Conservation (phyloP, 106 monocot species). For the Iris macrosiphon region DNA sequence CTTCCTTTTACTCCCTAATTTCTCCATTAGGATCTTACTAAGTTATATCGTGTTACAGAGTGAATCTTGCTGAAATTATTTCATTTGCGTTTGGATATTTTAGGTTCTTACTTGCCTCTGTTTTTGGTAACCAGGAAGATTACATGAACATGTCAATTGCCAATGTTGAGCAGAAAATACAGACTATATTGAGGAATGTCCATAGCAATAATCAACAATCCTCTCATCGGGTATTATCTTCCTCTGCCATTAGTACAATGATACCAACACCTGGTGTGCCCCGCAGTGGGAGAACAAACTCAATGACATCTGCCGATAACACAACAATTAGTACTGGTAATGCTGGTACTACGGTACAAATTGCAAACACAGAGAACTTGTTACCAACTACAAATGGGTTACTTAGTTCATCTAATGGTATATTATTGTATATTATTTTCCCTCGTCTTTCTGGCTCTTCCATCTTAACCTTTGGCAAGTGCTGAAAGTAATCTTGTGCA, state of each 20-base stretch:
- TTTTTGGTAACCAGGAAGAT: constrained; percentile 71
- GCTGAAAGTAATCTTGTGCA: constrained; percentile 18
- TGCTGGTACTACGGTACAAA: constrained; percentile 28
- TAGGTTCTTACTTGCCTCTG: no score
- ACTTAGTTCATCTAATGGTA: constrained; percentile 35
- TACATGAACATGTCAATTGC: constrained; percentile 53
- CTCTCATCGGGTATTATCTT: constrained; percentile 29
- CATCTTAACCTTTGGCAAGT: not conserved
- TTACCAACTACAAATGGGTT: constrained; percentile 28
- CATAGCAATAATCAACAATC: constrained; percentile 26
- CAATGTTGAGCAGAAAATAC: constrained; percentile 47
- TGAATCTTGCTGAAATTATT: no score
- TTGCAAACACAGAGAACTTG: constrained; percentile 23
- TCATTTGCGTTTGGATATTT: no score
- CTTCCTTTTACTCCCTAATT: no score
- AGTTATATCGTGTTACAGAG: no score
- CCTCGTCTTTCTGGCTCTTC: not conserved
- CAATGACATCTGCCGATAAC: constrained; percentile 20
- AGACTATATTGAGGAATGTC: constrained; percentile 24
- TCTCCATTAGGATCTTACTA: no score
- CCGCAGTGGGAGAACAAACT: constrained; percentile 29
- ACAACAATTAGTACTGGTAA: constrained; percentile 12
- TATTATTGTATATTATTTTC: not conserved
- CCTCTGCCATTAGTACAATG: constrained; percentile 56
- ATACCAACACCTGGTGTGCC: constrained; percentile 87